Base-by-base conservation (phyloP, 352 stramenopile species). In the Pythium phragmiticola region DNA sequence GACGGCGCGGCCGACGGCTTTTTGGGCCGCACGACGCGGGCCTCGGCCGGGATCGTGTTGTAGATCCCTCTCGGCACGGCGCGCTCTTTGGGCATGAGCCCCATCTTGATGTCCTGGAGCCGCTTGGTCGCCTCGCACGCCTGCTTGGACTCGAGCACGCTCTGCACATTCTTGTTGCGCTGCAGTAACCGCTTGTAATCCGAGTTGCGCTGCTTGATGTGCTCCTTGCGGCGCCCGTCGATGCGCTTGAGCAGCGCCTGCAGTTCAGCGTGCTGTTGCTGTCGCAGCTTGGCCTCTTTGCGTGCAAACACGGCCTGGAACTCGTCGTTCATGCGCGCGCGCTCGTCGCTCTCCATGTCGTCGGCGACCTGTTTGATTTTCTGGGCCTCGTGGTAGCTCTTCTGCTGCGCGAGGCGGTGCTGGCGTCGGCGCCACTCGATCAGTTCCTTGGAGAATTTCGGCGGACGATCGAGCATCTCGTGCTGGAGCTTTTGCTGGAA, bases 361-460 rank as follows among this genome's bases (percentile, higher is more conserved):
- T 99, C 95, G 0, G 94, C 89, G 57, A 98, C 93, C 63, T 95
- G 79, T 77, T 98, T 98, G 55, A 98, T 95, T 70, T 97, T 96
- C 63, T 98, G 94, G 3, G 96, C 96, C 61, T 98, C 92, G 7
- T 77, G 70, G 65, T 99, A 98, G 43, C 88, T 90, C 59, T 98
- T 97, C 63, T 98, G 89, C 63, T 97, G 89, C 11, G 96, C 95
- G 30, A 98, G 78, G 0, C 97, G 82, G 65, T 97, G 85, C 73
- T 99, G 90, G n/a, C 93, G 77, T 43, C 94, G 87, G 21, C 96
- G 84, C 89, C 92, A 98, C 63, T 98, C 89, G 42, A 98, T 95
- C 56, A 98, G 75, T 74, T 98, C 91, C 56, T 94, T 92, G 4
- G 86, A 97, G 64, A 96, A 98, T 68, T 98, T 98, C 17, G 88